These are phyloP conservation scores for Deinandra increscens DNA, from an alignment of 129 eudicot genomes.

Conservation along the genomic window DNA sequence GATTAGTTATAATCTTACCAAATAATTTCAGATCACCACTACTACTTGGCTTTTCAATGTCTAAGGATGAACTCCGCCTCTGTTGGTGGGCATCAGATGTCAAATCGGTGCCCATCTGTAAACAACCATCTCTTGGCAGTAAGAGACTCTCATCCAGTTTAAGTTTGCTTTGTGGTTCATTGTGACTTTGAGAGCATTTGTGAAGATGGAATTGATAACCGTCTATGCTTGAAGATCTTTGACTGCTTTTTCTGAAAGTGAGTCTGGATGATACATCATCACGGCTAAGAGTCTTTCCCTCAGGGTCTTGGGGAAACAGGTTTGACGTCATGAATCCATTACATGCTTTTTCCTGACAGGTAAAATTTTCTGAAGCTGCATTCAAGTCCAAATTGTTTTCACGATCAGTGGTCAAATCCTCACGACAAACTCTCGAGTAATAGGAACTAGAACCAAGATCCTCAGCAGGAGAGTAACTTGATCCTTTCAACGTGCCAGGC, in stretches of 20 bases:
- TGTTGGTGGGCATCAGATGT: conserved; percentile 32
- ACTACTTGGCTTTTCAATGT: conserved; percentile 41
- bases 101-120: conserved; percentile 40
- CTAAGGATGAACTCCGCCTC: conserved; percentile 34
- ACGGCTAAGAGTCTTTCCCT: conserved; percentile 23
- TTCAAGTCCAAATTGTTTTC: conserved; percentile 20
- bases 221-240: conserved; percentile 33
- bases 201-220: conserved; percentile 40
- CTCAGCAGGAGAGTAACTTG: conserved; percentile 14
- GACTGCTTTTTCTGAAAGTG: conserved; percentile 29
- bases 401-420: not conserved
- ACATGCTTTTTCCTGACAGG: not conserved
- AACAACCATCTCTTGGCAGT: conserved; percentile 29
- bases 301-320: conserved; percentile 27
- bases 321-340: conserved; percentile 27
- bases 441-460: conserved; percentile 16
- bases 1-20: conserved; percentile 63
- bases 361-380: conserved; percentile 27
- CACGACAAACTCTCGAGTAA: conserved; percentile 1
- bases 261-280: conserved; percentile 34
- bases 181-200: conserved; percentile 35
- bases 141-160: conserved; percentile 30
- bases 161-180: conserved; percentile 27
- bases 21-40: conserved; percentile 79
- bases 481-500: conserved; percentile 13